Evolutionary conservation across 2,329 filamentous ascomycete species (phyloP), one percentile per base, ranked within the genome.

Genomic region (Aotearoamyces nothofagi): DNA sequence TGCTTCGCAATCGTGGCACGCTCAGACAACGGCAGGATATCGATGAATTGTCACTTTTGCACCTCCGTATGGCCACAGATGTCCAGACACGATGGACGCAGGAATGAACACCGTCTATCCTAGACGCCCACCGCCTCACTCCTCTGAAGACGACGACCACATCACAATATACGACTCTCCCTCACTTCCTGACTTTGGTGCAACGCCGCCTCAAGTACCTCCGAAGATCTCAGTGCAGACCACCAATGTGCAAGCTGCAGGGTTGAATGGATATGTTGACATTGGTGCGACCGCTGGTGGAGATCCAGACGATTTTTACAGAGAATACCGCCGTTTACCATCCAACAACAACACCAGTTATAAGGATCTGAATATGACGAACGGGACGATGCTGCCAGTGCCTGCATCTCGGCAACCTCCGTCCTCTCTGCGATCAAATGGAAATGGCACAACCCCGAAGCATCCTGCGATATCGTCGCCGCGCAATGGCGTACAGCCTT

Each of bases 261-360:
- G n/a, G n/a, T n/a, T n/a, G n/a, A n/a, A n/a, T n/a, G n/a, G n/a
- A n/a, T n/a, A n/a, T n/a, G 26, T 27, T 17, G 36, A 27, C 23
- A 20, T 30, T 13, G 33, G 26, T 17, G 32, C 39, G 26, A 42
- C 23, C 28, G 37, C 34, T 29, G 38, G 31, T 29, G 39, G 34
- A 27, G 40, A 32, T 15, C 62, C 61, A 20, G 58, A 60, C 47
- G 60, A 63, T 12, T 66, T 60, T 46, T 66, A 65, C 41, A 55
- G 59, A 39, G 52, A 54, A 24, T 58, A 58, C 43, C 49, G 48
- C 30, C 45, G 54, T 30, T 45, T 48, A 33, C 37, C 40, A 25
- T 31, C 38, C 22, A 24, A 39, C 27, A 38, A 37, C 31, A 31
- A 33, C 16, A 36, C 39, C 25, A n/a, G n/a, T n/a, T n/a, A n/a